Percentiles rank a stretch among this genome's conserved stretches.
Conservation (phyloP, 2,329 filamentous ascomycete species). For the Paecilomyces sp. region DNA sequence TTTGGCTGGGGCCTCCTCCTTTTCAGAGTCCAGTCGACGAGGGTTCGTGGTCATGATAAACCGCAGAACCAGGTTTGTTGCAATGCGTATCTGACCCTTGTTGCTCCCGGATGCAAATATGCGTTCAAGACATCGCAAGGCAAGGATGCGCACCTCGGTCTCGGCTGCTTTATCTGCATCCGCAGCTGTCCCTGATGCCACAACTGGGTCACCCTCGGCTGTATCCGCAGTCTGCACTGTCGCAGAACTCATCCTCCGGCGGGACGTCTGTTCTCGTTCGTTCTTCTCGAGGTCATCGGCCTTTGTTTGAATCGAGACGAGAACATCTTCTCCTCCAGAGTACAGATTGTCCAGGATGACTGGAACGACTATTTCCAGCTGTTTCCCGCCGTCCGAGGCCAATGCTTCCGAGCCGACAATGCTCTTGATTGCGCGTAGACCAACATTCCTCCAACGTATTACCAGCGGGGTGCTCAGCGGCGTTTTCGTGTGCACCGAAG, state of each 20-base stretch:
- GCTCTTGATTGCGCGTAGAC: conserved; percentile 71
- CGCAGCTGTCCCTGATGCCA: conserved; percentile 67
- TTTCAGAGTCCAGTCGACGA: conserved; percentile 42
- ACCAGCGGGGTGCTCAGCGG: conserved; percentile 63
- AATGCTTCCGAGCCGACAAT: conserved; percentile 74
- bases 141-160: conserved; percentile 76
- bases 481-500: conserved; percentile 38
- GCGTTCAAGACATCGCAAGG: conserved; percentile 77
- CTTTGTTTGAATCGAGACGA: conserved; percentile 61
- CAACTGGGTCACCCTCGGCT: conserved; percentile 57
- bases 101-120: conserved; percentile 75
- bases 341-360: conserved; percentile 83
- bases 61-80: conserved; percentile 64
- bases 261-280: conserved; percentile 56
- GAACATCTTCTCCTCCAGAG: conserved; percentile 53
- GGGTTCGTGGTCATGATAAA: conserved; percentile 59
- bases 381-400: conserved; percentile 65
- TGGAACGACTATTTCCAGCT: conserved; percentile 72
- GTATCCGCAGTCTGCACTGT: conserved; percentile 68
- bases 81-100: conserved; percentile 69
- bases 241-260: conserved; percentile 68
- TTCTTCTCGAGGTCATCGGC: conserved; percentile 61
- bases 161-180: conserved; percentile 88
- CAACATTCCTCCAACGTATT: conserved; percentile 69
- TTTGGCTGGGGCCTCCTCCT: conserved; percentile 33